Conservation (phyloP, 2,329 filamentous ascomycete genomes). For the Lecanicillium sp. region DNA sequence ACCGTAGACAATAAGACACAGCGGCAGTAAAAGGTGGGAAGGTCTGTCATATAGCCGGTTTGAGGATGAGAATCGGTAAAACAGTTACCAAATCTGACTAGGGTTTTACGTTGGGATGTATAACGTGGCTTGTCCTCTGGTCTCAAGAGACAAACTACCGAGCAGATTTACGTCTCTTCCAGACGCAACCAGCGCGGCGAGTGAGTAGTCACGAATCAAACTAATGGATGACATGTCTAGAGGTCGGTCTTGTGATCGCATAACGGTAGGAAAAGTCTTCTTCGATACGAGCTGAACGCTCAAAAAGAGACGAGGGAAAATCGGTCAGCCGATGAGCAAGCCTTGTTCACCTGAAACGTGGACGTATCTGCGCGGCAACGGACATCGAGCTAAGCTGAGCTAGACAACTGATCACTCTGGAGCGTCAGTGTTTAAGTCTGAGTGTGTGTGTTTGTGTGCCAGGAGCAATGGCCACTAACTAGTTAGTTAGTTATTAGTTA, state of each 20-base stretch:
- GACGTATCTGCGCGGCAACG: background rate
- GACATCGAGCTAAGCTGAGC: background rate
- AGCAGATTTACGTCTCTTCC: too few species aligned
- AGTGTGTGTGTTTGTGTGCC: too few species aligned
- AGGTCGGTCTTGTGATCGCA: too few species aligned
- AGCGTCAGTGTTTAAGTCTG: background rate
- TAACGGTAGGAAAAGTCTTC: background rate
- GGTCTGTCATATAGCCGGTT: background rate
- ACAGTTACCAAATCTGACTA: background rate
- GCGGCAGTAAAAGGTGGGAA: background rate
- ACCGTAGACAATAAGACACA: background rate
- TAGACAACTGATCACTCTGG: background rate
- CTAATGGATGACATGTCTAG: too few species aligned
- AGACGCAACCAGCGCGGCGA: too few species aligned
- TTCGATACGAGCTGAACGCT: too few species aligned
- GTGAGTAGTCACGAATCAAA: too few species aligned
- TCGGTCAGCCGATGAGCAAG: background rate
- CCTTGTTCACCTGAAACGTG: constrained; percentile 5
- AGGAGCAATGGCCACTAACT: too few species aligned
- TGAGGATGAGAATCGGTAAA: background rate
- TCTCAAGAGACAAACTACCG: background rate
- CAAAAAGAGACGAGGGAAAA: too few species aligned
- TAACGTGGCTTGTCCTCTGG: background rate
- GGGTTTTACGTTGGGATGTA: background rate
- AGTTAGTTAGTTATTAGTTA: too few species aligned